Percentiles rank a stretch among this genome's conserved stretches.
Evolutionary conservation across 2,329 filamentous ascomycete species (phyloP).

Genomic region (Aspergillus fructus): DNA sequence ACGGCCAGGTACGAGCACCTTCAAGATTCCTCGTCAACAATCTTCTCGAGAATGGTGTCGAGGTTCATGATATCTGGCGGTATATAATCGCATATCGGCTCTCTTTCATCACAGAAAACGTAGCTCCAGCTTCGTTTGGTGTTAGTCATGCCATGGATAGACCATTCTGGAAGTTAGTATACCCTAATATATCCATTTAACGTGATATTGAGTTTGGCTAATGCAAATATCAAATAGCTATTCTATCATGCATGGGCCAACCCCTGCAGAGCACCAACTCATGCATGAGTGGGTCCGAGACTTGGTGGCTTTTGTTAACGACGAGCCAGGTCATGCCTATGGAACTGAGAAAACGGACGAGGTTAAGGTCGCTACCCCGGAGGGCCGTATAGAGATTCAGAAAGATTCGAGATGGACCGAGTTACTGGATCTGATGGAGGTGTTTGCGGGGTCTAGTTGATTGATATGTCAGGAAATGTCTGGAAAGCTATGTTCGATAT

Average conservation of each 20-base stretch:
- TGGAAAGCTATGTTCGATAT: no score
- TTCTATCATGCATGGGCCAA: slow-evolving; percentile 42
- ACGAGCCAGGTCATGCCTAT: slow-evolving; percentile 29
- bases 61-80: slow-evolving; percentile 39
- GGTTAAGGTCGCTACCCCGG: slow-evolving; percentile 36
- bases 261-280: slow-evolving; percentile 29
- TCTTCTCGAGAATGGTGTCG: slow-evolving; percentile 31
- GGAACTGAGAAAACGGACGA: slow-evolving; percentile 37
- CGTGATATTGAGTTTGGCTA: not conserved
- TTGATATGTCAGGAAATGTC: no score
- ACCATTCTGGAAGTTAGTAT: slow-evolving; percentile 45
- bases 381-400: slow-evolving; percentile 34
- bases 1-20: slow-evolving; percentile 23
- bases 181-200: not conserved
- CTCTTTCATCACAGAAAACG: slow-evolving; percentile 43
- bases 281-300: slow-evolving; percentile 43
- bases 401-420: slow-evolving; percentile 36
- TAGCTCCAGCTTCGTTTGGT: slow-evolving; percentile 34
- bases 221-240: slow-evolving; percentile 24
- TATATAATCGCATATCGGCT: slow-evolving; percentile 45
- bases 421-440: slow-evolving; percentile 8
- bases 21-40: slow-evolving; percentile 21
- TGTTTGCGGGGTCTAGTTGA: not conserved
- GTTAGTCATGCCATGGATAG: slow-evolving; percentile 44
- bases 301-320: slow-evolving; percentile 40